Evolutionary conservation across 768 basidiomycete species (phyloP).

Genomic region (Collybia sp.): DNA sequence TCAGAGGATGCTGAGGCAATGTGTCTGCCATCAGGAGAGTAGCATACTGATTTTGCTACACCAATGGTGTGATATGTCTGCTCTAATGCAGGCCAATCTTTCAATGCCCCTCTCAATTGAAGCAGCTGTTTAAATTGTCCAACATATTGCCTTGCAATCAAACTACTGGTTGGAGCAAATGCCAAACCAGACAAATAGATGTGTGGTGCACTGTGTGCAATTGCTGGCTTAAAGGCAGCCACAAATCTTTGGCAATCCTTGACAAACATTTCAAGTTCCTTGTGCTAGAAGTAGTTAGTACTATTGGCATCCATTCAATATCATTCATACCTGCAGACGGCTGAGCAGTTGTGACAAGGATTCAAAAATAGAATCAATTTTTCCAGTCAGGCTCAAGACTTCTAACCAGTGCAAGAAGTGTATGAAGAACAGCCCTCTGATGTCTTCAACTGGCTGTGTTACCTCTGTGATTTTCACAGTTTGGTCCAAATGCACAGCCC

Average conservation of each 20-base stretch:
- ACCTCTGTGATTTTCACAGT: not conserved
- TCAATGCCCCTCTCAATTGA: no score
- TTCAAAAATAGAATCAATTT: not conserved
- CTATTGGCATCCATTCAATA: not conserved
- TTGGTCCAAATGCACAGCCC: no score
- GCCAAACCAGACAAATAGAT: slow-evolving; percentile 11
- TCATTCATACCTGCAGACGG: not conserved
- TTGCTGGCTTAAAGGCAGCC: no score
- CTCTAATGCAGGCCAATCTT: no score
- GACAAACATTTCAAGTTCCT: not conserved
- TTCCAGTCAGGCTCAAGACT: not conserved
- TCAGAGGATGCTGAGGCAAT: not conserved
- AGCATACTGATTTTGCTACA: no score
- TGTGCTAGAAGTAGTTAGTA: not conserved
- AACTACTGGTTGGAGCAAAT: slow-evolving; percentile 13
- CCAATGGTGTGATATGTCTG: not conserved
- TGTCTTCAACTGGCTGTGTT: not conserved
- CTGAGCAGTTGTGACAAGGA: not conserved
- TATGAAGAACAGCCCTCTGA: slow-evolving; percentile 1
- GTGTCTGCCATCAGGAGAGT: no score
- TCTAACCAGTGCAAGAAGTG: no score
- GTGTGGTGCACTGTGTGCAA: no score
- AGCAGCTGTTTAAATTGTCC: not conserved
- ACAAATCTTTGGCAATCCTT: no score
- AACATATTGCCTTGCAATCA: not conserved